Percentiles rank a stretch among this genome's conserved stretches.
Evolutionary conservation across 179 eudicot genomes (phyloP).

Genomic region (Beta corolliflora): DNA sequence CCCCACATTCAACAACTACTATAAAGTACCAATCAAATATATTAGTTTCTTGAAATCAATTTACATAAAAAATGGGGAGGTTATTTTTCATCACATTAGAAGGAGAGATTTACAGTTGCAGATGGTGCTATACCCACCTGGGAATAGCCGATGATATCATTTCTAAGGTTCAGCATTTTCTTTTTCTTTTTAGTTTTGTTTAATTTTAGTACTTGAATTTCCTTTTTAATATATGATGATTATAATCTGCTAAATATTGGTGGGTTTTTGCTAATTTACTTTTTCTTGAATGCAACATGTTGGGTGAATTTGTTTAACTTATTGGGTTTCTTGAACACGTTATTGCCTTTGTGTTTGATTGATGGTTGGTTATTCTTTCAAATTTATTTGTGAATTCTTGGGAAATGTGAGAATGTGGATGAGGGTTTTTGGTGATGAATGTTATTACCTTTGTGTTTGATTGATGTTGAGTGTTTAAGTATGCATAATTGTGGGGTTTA

Average conservation of each 20-base stretch:
- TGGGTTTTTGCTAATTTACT: slow-evolving; percentile 10
- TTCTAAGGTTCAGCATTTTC: slow-evolving; percentile 48
- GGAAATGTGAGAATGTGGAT: not conserved
- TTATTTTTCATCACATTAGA: slow-evolving; percentile 56
- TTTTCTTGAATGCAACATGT: not conserved
- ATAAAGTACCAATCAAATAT: not conserved
- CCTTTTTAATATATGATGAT: not conserved
- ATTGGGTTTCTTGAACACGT: too few relatives aligned
- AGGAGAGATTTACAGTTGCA: slow-evolving; percentile 62
- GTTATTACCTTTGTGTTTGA: not conserved
- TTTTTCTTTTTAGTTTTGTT: not conserved
- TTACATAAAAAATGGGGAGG: slow-evolving; percentile 60
- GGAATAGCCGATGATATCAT: slow-evolving; percentile 51
- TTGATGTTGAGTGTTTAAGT: not conserved
- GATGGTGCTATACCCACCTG: slow-evolving; percentile 61
- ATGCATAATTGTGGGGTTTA: slow-evolving; percentile 1
- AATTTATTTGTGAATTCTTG: not conserved
- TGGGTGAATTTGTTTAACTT: not conserved
- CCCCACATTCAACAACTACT: not conserved
- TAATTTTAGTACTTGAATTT: not conserved
- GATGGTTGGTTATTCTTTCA: too few relatives aligned
- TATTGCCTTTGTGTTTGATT: too few relatives aligned
- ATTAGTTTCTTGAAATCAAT: not conserved
- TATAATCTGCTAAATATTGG: not conserved
- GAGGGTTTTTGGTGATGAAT: not conserved